Conservation (phyloP, 139 green algal genomes). For the Chlamydomonas applanata region DNA sequence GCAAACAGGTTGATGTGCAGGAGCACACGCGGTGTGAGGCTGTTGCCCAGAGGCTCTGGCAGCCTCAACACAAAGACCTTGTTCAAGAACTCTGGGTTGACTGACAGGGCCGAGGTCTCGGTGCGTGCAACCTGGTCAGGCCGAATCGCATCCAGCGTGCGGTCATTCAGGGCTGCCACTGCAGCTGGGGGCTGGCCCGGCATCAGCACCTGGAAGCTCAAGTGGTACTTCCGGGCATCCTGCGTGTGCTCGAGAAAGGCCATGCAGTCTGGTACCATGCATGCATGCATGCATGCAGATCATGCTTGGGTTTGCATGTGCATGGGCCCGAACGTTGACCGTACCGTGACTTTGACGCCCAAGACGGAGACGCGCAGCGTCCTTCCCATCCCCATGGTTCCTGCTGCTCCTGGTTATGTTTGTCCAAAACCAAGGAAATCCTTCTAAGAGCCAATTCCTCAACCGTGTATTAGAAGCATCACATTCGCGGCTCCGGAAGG, state of each 20-base stretch:
- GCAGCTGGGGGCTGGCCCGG: slow-evolving; percentile 14
- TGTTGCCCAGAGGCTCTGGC: slow-evolving; percentile 18
- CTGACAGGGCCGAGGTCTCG: slow-evolving; percentile 27
- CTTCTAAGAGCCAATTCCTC: no score
- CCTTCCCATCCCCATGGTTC: background rate
- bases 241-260: background rate
- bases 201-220: slow-evolving; percentile 15
- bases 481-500: no score
- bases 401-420: no score
- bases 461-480: no score
- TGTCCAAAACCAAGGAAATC: no score
- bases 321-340: background rate
- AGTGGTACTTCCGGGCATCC: slow-evolving; percentile 21
- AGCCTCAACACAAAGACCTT: slow-evolving; percentile 36
- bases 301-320: no score
- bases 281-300: background rate
- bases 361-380: slow-evolving; percentile 1
- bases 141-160: background rate
- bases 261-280: background rate
- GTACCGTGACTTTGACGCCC: slow-evolving; percentile 2
- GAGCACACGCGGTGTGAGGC: background rate
- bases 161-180: slow-evolving; percentile 1
- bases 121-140: slow-evolving; percentile 29
- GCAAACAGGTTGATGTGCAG: slow-evolving; percentile 37
- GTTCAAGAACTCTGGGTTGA: slow-evolving; percentile 34